Base-by-base conservation (phyloP, 2,329 filamentous ascomycete species). In the Fusarium nelsonii region DNA sequence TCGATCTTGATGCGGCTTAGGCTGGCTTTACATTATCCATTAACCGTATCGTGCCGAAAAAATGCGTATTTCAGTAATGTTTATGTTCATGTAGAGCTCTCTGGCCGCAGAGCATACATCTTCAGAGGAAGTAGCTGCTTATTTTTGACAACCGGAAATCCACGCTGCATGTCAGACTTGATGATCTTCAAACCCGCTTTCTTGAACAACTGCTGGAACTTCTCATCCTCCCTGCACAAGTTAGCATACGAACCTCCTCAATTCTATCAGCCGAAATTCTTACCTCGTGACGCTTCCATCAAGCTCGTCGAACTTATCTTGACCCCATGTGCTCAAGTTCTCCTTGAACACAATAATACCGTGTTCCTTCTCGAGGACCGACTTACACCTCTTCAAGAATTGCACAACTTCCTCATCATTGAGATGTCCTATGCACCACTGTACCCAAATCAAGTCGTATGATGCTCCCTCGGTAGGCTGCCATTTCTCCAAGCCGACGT, bases 351-450 rank as follows among this genome's bases (percentile, higher is more conserved):
- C 74, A 4, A 82, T 78, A 8, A 81, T 11, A 0, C 71, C 73
- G 2, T 60, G 60, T 0, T 75, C 75, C 2, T 75, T 74, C 1
- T 60, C 60, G 4, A 83, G 51, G 0, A 64, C 82, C 0, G 78
- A 71, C 48, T 84, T 85, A 76, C 92, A 92, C 28, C 87, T 83
- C 58, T 81, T 72, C 16, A 97, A 79, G 74, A 90, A 97, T 3
- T 81, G 81, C 1, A 91, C 82, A 6, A 97, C 77, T 77, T 97
- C 89, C 9, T 79, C 80, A 76, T 97, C 93, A 1, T 87, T 93
- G 56, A 97, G 81, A 78, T 97, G 91, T 26, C 92, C 91, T 9
- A 95, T 79, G 78, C 94, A 97, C 94, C 94, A 97, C 79, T 97
- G 94, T 53, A 88, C 91, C 92, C 93, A 97, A 64, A 97, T 89